Evolutionary conservation across 176 grass and related monocot species (phyloP).

Genomic region (Phoenix dactylifera): DNA sequence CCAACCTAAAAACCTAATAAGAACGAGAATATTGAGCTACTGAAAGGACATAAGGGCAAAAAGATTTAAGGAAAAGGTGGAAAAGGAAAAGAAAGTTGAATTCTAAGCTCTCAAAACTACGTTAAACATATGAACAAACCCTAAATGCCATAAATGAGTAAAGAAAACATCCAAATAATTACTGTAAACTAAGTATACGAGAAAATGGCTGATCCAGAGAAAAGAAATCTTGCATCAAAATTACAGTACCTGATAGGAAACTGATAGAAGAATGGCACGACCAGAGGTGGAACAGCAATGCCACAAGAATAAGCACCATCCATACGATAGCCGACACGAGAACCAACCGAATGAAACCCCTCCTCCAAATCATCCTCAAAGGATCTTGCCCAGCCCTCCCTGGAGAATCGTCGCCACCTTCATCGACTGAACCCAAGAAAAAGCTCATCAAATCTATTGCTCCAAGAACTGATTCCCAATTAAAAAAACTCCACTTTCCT

Average conservation of each 20-base stretch:
- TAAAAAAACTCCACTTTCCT: conserved; percentile 24
- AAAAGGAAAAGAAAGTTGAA: too few species aligned
- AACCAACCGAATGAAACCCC: conserved; percentile 57
- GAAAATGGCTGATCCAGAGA: background rate
- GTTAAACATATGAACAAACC: too few species aligned
- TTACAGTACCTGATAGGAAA: conserved; percentile 60
- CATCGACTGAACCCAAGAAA: conserved; percentile 2
- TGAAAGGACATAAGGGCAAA: too few species aligned
- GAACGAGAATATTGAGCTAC: too few species aligned
- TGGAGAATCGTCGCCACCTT: background rate
- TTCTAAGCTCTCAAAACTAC: too few species aligned
- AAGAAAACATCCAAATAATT: too few species aligned
- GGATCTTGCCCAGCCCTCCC: conserved; percentile 9
- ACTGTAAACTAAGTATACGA: background rate
- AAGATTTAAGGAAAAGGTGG: too few species aligned
- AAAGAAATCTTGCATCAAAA: background rate
- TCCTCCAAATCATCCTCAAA: conserved; percentile 37
- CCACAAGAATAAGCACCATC: conserved; percentile 65
- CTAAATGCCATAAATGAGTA: too few species aligned
- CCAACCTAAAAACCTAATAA: too few species aligned
- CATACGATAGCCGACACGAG: conserved; percentile 65
- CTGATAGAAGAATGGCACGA: conserved; percentile 55
- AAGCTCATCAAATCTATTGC: background rate
- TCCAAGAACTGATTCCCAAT: background rate
- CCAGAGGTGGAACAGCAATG: conserved; percentile 86